Evolutionary conservation across 192 early-diverging fungal genomes (phyloP).

Genomic region (Chytriomyces confervae): DNA sequence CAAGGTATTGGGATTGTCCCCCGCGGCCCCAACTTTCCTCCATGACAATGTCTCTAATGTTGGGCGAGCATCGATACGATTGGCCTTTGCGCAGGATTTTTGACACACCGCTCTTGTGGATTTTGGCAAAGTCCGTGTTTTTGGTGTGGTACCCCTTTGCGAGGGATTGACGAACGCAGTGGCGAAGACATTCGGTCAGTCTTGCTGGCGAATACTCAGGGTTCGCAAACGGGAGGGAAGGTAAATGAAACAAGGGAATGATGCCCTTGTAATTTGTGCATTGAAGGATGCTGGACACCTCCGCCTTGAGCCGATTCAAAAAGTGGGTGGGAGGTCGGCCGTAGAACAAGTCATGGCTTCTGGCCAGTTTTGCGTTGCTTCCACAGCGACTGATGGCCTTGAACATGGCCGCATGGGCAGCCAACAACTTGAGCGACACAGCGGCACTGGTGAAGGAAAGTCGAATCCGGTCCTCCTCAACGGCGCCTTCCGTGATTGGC

Average conservation of each 20-base stretch:
- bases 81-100: conserved; percentile 43
- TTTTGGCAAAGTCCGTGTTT: conserved; percentile 40
- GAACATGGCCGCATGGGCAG: conserved; percentile 25
- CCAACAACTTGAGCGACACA: conserved; percentile 17
- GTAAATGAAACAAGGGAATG: conserved; percentile 24
- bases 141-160: conserved; percentile 43
- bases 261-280: conserved; percentile 10
- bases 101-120: conserved; percentile 41
- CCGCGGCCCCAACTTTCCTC: conserved; percentile 42
- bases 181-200: conserved; percentile 27
- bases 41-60: conserved; percentile 40
- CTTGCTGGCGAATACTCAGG: conserved; percentile 16
- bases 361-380: background rate
- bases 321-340: conserved; percentile 36
- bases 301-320: conserved; percentile 26
- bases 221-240: conserved; percentile 13
- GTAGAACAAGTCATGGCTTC: conserved; percentile 33
- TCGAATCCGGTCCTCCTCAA: conserved; percentile 27
- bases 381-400: conserved; percentile 23
- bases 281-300: conserved; percentile 1
- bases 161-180: conserved; percentile 29
- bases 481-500: background rate
- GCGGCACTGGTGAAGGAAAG: conserved; percentile 16
- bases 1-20: conserved; percentile 19
- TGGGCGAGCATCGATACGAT: conserved; percentile 37